These are phyloP conservation scores for Stentor roeselii DNA, from an alignment of 73 alveolate genomes.

Conservation along the genomic window DNA sequence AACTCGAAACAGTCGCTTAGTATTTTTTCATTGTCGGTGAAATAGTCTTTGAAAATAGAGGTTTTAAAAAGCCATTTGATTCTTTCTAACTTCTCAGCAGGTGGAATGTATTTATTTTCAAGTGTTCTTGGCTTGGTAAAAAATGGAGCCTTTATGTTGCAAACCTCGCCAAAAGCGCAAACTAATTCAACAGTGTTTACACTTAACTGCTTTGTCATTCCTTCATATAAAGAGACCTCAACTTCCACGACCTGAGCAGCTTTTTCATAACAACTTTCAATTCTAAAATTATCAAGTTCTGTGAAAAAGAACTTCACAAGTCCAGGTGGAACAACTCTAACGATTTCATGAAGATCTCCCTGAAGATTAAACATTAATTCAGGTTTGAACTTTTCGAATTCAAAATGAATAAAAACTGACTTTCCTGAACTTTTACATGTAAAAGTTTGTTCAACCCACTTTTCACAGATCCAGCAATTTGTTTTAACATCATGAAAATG, in stretches of 20 bases:
- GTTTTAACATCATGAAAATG: not conserved
- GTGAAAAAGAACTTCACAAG: constrained; percentile 51
- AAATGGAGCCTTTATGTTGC: constrained; percentile 24
- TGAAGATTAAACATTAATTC: constrained; percentile 44
- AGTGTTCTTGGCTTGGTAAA: constrained; percentile 13
- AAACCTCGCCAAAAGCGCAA: constrained; percentile 29
- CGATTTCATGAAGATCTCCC: constrained; percentile 36
- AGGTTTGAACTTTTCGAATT: constrained; percentile 71
- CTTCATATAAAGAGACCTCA: constrained; percentile 26
- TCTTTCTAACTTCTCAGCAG: constrained; percentile 19
- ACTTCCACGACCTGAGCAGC: constrained; percentile 22
- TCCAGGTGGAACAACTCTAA: constrained; percentile 90
- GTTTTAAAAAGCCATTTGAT: constrained; percentile 62
- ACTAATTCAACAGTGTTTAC: constrained; percentile 9
- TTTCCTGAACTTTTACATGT: constrained; percentile 16
- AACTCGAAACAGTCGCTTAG: constrained; percentile 61
- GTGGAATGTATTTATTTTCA: not conserved
- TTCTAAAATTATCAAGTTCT: not conserved
- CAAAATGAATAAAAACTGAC: constrained; percentile 76
- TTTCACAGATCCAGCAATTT: constrained; percentile 23
- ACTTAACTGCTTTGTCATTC: constrained; percentile 19
- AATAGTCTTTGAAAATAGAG: constrained; percentile 69
- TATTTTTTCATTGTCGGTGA: constrained; percentile 43
- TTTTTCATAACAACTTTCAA: constrained; percentile 37
- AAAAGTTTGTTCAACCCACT: constrained; percentile 15